Evolutionary conservation across 1,139 yeast species (phyloP).

Genomic region (Yamadazyma mexicana): DNA sequence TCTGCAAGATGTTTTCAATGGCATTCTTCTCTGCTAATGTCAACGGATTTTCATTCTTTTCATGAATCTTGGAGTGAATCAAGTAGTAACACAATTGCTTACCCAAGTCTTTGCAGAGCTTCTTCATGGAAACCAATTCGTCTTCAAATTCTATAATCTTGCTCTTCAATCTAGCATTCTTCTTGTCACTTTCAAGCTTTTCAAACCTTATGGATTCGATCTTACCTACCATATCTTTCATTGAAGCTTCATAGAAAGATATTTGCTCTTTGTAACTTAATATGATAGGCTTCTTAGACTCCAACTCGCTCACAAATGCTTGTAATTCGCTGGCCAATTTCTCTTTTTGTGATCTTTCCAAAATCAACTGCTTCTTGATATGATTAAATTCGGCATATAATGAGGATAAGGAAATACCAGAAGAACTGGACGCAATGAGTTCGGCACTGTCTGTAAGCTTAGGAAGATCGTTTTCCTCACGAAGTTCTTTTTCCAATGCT

Average conservation of each 20-base stretch:
- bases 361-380: slow-evolving; percentile 64
- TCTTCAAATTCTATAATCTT: slow-evolving; percentile 32
- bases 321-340: slow-evolving; percentile 71
- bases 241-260: slow-evolving; percentile 42
- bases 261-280: slow-evolving; percentile 61
- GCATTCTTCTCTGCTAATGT: slow-evolving; percentile 57
- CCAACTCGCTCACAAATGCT: slow-evolving; percentile 71
- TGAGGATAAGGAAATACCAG: slow-evolving; percentile 66
- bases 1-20: slow-evolving; percentile 43
- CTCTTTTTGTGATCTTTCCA: slow-evolving; percentile 72
- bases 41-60: slow-evolving; percentile 54
- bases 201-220: slow-evolving; percentile 39
- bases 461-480: slow-evolving; percentile 42
- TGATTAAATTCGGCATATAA: slow-evolving; percentile 67
- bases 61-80: slow-evolving; percentile 62
- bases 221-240: slow-evolving; percentile 41
- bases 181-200: slow-evolving; percentile 43
- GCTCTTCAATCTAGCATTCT: slow-evolving; percentile 30
- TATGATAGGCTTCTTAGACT: slow-evolving; percentile 75
- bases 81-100: slow-evolving; percentile 76
- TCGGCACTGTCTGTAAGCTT: slow-evolving; percentile 38
- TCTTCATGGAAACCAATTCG: slow-evolving; percentile 47
- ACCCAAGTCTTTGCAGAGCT: slow-evolving; percentile 70
- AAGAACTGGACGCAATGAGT: slow-evolving; percentile 46
- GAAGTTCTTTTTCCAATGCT: slow-evolving; percentile 41